Evolutionary conservation across 805 yeast species (phyloP).

Genomic region (Citeromyces nyonsensis): DNA sequence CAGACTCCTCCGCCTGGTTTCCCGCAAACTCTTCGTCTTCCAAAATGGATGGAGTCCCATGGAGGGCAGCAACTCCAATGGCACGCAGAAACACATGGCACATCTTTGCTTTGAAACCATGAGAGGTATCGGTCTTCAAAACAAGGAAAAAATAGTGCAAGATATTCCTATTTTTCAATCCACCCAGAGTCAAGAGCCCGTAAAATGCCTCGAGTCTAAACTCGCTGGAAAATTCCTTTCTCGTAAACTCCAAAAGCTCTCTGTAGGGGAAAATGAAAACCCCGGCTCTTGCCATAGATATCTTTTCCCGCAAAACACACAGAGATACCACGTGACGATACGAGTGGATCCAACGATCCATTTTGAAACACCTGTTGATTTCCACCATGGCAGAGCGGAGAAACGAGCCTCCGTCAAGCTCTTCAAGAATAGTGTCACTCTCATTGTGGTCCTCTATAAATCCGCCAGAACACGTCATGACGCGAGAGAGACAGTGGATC

Average conservation of each 20-base stretch:
- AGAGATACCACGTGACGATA: constrained; percentile 38
- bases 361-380: constrained; percentile 54
- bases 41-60: constrained; percentile 38
- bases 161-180: constrained; percentile 47
- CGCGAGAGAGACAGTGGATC: constrained; percentile 32
- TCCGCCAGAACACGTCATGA: constrained; percentile 11
- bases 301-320: constrained; percentile 42
- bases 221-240: constrained; percentile 25
- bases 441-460: constrained; percentile 9
- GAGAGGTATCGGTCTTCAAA: constrained; percentile 38
- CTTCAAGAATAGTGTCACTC: constrained; percentile 8
- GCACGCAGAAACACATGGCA: constrained; percentile 29
- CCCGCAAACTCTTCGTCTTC: constrained; percentile 49
- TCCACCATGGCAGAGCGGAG: constrained; percentile 41
- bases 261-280: constrained; percentile 32
- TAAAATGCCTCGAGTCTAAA: constrained; percentile 56
- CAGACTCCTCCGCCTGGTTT: constrained; percentile 6
- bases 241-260: constrained; percentile 39
- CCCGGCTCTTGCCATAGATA: constrained; percentile 41
- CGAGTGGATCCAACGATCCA: constrained; percentile 83
- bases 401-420: constrained; percentile 12
- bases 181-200: constrained; percentile 62
- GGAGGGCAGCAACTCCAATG: constrained; percentile 51
- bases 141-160: constrained; percentile 46
- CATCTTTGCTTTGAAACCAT: constrained; percentile 32